Base-by-base conservation (phyloP, 2,329 filamentous ascomycete genomes). In the Trichoderma sp. region DNA sequence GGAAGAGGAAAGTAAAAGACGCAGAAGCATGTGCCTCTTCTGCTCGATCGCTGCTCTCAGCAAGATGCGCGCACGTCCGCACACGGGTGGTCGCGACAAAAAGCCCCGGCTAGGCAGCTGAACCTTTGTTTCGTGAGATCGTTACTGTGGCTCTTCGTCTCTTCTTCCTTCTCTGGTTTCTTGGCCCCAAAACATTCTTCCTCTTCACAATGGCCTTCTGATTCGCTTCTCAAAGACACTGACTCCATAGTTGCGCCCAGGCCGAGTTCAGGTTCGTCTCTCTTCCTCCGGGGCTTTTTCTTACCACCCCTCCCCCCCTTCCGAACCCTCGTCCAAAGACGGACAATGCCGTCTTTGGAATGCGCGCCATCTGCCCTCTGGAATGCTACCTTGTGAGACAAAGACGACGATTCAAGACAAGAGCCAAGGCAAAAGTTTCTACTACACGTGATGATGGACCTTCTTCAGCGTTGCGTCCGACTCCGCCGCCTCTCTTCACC, bases 311-410 rank as follows among this genome's bases (percentile, higher is more conserved):
- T 36, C 67, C 59, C 26, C 43, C 63, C 55, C 39, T 67, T 73
- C 77, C 77, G 79, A 74, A 36, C 6, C 78, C 80, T 79, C 78
- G 67, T 74, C 73, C 76, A 75, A 75, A 74, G 76, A 76, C 79
- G 71, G 76, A 82, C 80, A 82, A 82, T 82, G 79, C 72, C 72
- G 66, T 58, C 70, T 65, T 71, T 71, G 67, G 78, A 79, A 80
- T 80, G 78, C 70, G 55, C 72, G 68, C 72, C 73, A 72, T 75
- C 73, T 71, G 62, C 68, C 73, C 74, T 75, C 73, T 80, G 80
- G 80, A 81, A 81, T 81, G 80, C 71, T 74, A 69, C 73, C 66
- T 65, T 73, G 76, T 80, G 80, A 81, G 80, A 82, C 80, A 82
- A 80, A 78, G 78, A 77, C 78, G 78, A 80, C 76, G 32, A 39